These are phyloP conservation scores for Euphorbia corollata DNA, from an alignment of 441 rosid species.

Conservation along the genomic window DNA sequence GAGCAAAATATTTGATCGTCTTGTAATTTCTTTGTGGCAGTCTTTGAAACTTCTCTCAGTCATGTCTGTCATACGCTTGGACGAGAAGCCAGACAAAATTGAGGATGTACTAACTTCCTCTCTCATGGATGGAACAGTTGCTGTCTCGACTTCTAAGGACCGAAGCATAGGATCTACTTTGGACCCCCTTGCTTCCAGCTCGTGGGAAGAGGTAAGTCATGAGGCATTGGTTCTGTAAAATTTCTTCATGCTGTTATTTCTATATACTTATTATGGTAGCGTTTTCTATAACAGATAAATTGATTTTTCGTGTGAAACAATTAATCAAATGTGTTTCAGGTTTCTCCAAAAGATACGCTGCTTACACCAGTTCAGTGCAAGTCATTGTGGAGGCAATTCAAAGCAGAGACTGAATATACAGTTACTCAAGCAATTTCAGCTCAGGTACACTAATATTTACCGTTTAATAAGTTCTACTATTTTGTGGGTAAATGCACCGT, in stretches of 20 bases:
- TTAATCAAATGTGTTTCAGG: constrained; percentile 31
- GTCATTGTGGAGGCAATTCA: constrained; percentile 73
- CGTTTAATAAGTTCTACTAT: too few relatives aligned
- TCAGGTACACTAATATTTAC: too few relatives aligned
- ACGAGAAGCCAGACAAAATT: constrained; percentile 60
- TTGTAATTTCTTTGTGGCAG: constrained; percentile 31
- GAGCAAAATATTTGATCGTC: constrained; percentile 15
- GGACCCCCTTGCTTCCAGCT: constrained; percentile 66
- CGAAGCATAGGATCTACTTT: constrained; percentile 35
- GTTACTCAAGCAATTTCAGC: constrained; percentile 76
- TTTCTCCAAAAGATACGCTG: constrained; percentile 44
- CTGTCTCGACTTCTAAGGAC: constrained; percentile 37
- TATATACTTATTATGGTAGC: background rate
- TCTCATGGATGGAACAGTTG: constrained; percentile 44
- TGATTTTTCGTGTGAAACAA: constrained; percentile 18
- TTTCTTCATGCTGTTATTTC: too few relatives aligned
- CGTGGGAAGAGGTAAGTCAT: constrained; percentile 64
- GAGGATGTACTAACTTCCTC: constrained; percentile 47
- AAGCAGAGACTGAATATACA: constrained; percentile 62
- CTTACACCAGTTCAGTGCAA: constrained; percentile 73
- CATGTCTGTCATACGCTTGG: constrained; percentile 66
- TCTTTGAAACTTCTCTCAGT: constrained; percentile 60
- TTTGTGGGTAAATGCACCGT: too few relatives aligned
- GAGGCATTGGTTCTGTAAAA: too few relatives aligned
- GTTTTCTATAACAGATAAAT: background rate